A percentile compares a stretch with the other conserved stretches of the same genome.
phyloP scores from a whole-genome alignment of 164 flowering plant species.

The Aristolochia californica region DNA sequence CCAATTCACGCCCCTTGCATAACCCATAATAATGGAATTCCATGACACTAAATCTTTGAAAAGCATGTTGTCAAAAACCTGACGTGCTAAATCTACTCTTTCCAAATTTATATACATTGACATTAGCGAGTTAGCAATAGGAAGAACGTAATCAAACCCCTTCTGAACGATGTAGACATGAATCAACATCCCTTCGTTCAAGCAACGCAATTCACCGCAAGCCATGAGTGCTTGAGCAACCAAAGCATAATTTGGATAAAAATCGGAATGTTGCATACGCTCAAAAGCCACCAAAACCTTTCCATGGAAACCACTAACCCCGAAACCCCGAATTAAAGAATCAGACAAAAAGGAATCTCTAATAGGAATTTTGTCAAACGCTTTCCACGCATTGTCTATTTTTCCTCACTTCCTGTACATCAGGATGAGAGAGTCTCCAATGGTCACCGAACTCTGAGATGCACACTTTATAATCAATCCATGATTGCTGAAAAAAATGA shows the following conservation, averaged over 20 bases:
- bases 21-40: too few relatives aligned
- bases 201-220: constrained; percentile 21
- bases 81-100: too few relatives aligned
- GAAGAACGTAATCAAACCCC: constrained; percentile 10
- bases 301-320: constrained; percentile 15
- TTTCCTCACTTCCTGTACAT: constrained; percentile 19
- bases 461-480: constrained; percentile 18
- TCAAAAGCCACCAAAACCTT: constrained; percentile 15
- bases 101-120: constrained; percentile 27
- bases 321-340: constrained; percentile 17
- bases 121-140: constrained; percentile 21
- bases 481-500: too few relatives aligned
- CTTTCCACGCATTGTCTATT: constrained; percentile 7
- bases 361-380: constrained; percentile 23
- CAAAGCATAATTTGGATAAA: constrained; percentile 10
- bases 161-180: constrained; percentile 14
- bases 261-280: constrained; percentile 12
- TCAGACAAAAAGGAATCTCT: constrained; percentile 15
- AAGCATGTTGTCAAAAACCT: too few relatives aligned
- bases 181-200: constrained; percentile 15
- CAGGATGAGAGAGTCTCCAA: constrained; percentile 6
- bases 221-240: constrained; percentile 11
- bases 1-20: too few relatives aligned
- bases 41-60: too few relatives aligned
- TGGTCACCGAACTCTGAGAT: constrained; percentile 4